Evolutionary conservation across 805 yeast genomes (phyloP), one percentile per base, ranked within the genome.

Genomic region (Teunomyces aglyptinius): DNA sequence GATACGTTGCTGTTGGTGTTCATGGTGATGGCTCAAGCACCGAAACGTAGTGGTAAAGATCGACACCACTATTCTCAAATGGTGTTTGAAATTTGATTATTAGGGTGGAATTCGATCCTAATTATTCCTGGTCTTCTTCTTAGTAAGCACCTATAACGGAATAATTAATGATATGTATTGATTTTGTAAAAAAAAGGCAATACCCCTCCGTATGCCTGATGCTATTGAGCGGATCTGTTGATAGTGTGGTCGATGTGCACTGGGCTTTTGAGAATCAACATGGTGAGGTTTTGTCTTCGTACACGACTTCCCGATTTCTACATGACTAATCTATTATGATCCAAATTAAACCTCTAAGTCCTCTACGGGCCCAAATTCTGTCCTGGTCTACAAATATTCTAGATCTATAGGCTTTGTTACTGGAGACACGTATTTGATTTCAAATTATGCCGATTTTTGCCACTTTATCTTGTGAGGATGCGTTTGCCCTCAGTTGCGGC

Each of bases 11-110:
- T 41, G 10, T 19, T 31, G 27, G 22, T 31, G 29, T 41, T 24
- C 29, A 20, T 41, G 44, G 32, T 41, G 38, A 32, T 38, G 47
- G 27, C 42, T 20, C 42, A 20, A 20, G 11, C 39, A 36, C 39
- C 39, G 24, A 22, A 36, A 19, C 39, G 39, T 36, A 36, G 39
- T 36, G 39, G 28, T 15, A 22, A 20, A 36, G 39, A 20, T 36
- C 28, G 32, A 42, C 19, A 15, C 38, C 26, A 28, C 38, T 38
- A 15, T 12, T 20, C 31, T 28, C 19, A 15, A 35, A n/a, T 38
- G 38, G 24, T 10, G 42, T 29, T 28, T 22, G 36, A 18, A 31
- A 22, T 13, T n/a, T 12, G 35, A 13, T 28, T 34, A n/a, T 12
- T 11, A 26, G 13, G 20, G 27, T 16, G 24, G 39, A 11, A 13